A percentile compares a stretch with the other conserved stretches of the same genome.
Conservation (phyloP, 2,329 filamentous ascomycete species). For the Fusarium sp. region DNA sequence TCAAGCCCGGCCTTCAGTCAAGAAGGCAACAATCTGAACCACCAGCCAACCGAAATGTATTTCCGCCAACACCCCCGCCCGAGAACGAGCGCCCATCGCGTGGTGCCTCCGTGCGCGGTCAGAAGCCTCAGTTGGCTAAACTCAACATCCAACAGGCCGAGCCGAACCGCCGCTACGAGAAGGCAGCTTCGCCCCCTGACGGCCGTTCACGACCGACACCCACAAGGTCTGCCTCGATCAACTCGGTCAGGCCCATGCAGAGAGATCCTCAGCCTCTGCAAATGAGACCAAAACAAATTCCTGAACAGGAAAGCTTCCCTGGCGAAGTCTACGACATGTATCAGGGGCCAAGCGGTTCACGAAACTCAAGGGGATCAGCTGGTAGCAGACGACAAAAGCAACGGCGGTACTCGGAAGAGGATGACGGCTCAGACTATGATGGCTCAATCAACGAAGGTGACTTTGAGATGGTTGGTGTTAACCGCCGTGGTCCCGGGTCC, state of each 20-base stretch:
- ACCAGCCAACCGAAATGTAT: slow-evolving; percentile 81
- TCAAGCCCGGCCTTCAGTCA: slow-evolving; percentile 85
- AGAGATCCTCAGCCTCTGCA: slow-evolving; percentile 51
- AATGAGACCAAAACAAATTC: slow-evolving; percentile 48
- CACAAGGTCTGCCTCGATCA: slow-evolving; percentile 60
- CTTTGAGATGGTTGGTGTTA: slow-evolving; percentile 80
- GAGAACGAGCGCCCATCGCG: slow-evolving; percentile 80
- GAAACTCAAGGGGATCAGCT: slow-evolving; percentile 46
- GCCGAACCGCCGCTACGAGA: slow-evolving; percentile 67
- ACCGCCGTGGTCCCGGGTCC: slow-evolving; percentile 60
- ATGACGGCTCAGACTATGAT: slow-evolving; percentile 78
- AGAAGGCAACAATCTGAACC: slow-evolving; percentile 89
- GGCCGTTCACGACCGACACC: slow-evolving; percentile 47
- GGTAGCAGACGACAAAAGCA: slow-evolving; percentile 56
- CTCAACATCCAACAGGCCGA: slow-evolving; percentile 70
- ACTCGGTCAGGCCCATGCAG: slow-evolving; percentile 58
- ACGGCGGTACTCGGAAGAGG: slow-evolving; percentile 81
- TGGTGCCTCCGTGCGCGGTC: slow-evolving; percentile 71
- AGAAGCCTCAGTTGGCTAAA: slow-evolving; percentile 71
- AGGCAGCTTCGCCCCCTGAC: slow-evolving; percentile 61
- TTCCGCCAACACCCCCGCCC: slow-evolving; percentile 98
- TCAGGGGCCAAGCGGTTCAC: slow-evolving; percentile 56
- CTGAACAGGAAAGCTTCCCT: slow-evolving; percentile 72
- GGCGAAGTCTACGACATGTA: slow-evolving; percentile 79
- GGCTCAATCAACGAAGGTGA: slow-evolving; percentile 79